Evolutionary conservation across 1,284 basidiomycete genomes (phyloP).

Genomic region (Bjerkandera adusta): DNA sequence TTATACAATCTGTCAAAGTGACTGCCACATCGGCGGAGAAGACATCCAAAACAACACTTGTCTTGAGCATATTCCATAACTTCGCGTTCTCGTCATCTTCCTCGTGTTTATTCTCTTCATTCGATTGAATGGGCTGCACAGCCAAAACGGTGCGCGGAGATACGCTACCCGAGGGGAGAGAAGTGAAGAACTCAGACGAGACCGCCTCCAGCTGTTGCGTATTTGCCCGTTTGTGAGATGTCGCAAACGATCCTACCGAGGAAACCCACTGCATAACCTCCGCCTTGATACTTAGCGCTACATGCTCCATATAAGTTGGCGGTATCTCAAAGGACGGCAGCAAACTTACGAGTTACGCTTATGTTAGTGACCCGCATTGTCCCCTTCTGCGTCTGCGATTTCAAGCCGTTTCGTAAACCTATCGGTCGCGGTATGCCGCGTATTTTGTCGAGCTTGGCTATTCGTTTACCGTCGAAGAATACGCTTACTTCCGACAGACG

Average conservation of each 20-base stretch:
- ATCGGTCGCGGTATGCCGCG: constrained; percentile 57
- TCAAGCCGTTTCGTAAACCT: constrained; percentile 54
- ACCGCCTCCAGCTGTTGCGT: constrained; percentile 33
- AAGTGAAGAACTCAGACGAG: constrained; percentile 68
- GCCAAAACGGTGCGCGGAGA: no score
- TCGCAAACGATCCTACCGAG: constrained; percentile 55
- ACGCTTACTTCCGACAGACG: constrained; percentile 77
- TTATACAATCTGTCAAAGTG: constrained; percentile 69
- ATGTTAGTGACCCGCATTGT: constrained; percentile 75
- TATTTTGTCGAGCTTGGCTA: constrained; percentile 76
- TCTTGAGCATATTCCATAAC: constrained; percentile 40
- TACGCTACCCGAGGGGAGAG: constrained; percentile 73
- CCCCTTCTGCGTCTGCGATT: constrained; percentile 41
- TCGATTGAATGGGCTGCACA: no score
- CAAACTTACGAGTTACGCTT: constrained; percentile 59
- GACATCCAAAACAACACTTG: constrained; percentile 78
- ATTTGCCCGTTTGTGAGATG: constrained; percentile 27
- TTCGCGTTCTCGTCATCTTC: constrained; percentile 18
- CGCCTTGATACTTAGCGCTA: constrained; percentile 79
- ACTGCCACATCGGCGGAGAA: constrained; percentile 84
- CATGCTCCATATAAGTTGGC: constrained; percentile 3
- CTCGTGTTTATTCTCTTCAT: no score
- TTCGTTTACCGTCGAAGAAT: constrained; percentile 75
- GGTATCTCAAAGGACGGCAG: constrained; percentile 3
- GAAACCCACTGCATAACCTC: constrained; percentile 84